These are phyloP conservation scores for Mycena galericulata DNA, from an alignment of 768 basidiomycete species.

Conservation along the genomic window DNA sequence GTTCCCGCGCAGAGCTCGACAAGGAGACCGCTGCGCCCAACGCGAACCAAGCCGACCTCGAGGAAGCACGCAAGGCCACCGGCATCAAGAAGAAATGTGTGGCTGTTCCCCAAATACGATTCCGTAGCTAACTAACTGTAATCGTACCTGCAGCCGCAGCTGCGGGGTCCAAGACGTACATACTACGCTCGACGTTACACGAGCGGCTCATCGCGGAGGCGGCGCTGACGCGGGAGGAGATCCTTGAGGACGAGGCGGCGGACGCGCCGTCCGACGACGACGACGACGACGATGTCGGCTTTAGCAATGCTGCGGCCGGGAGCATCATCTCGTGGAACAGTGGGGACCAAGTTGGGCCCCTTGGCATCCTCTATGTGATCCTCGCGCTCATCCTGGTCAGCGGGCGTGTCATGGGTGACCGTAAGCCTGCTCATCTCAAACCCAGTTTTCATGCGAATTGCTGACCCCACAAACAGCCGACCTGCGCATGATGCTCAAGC, in stretches of 20 bases:
- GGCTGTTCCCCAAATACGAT: slow-evolving; percentile 26
- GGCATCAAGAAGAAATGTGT: slow-evolving; percentile 78
- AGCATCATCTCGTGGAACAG: slow-evolving; percentile 81
- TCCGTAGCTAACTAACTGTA: slow-evolving; percentile 7
- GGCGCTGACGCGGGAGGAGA: slow-evolving; percentile 64
- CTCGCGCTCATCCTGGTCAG: slow-evolving; percentile 87
- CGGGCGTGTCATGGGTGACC: slow-evolving; percentile 78
- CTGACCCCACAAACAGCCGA: slow-evolving; percentile 68
- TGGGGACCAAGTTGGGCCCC: slow-evolving; percentile 71
- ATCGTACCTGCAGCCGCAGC: slow-evolving; percentile 55
- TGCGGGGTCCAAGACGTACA: slow-evolving; percentile 81
- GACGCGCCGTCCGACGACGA: slow-evolving; percentile 64
- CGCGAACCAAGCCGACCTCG: slow-evolving; percentile 59
- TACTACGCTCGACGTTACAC: slow-evolving; percentile 82
- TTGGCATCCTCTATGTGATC: slow-evolving; percentile 86
- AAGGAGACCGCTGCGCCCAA: slow-evolving; percentile 51
- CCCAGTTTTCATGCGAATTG: no score
- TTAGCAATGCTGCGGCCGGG: slow-evolving; percentile 61
- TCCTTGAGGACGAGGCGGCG: slow-evolving; percentile 59
- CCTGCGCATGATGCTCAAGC: slow-evolving; percentile 75
- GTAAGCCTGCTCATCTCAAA: no score
- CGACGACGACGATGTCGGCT: slow-evolving; percentile 58
- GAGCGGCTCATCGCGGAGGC: slow-evolving; percentile 71
- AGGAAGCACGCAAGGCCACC: slow-evolving; percentile 60
- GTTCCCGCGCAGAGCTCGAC: slow-evolving; percentile 67